Evolutionary conservation across 306 rosid genomes (phyloP).

Genomic region (Castanea crenata): DNA sequence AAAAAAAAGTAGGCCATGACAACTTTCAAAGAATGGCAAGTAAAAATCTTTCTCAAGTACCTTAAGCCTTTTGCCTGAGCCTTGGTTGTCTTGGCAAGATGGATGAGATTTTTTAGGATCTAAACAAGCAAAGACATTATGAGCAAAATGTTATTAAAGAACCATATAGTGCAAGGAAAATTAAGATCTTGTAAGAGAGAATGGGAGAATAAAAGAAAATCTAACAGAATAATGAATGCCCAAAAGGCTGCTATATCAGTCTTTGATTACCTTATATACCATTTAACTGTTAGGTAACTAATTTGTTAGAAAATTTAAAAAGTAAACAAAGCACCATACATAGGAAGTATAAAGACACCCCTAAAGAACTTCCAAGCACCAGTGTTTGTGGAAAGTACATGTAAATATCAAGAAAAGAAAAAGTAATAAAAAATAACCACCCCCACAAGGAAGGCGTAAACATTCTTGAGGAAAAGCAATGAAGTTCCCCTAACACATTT

Average conservation of each 20-base stretch:
- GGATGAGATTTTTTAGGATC: slow-evolving; percentile 36
- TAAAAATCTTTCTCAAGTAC: slow-evolving; percentile 31
- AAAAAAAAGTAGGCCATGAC: neutral
- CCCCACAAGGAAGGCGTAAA: neutral
- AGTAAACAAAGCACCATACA: neutral
- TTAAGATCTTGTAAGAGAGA: neutral
- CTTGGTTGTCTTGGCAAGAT: slow-evolving; percentile 47
- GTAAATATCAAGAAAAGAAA: neutral
- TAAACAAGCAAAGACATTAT: slow-evolving; percentile 24
- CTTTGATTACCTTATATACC: no score
- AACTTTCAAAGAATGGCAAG: neutral
- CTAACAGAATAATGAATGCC: neutral
- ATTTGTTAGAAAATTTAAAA: no score
- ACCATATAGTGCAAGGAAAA: neutral
- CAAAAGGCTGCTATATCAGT: neutral
- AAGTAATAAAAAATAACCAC: neutral
- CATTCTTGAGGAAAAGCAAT: neutral
- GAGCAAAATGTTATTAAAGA: neutral
- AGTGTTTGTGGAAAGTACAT: neutral
- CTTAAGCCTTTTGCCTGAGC: slow-evolving; percentile 58
- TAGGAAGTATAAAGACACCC: neutral
- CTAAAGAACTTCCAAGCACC: neutral
- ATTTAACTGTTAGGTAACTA: no score
- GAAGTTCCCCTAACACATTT: neutral
- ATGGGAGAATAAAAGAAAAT: neutral